Evolutionary conservation across 306 rosid species (phyloP).

Genomic region (Erythrophleum fordii): DNA sequence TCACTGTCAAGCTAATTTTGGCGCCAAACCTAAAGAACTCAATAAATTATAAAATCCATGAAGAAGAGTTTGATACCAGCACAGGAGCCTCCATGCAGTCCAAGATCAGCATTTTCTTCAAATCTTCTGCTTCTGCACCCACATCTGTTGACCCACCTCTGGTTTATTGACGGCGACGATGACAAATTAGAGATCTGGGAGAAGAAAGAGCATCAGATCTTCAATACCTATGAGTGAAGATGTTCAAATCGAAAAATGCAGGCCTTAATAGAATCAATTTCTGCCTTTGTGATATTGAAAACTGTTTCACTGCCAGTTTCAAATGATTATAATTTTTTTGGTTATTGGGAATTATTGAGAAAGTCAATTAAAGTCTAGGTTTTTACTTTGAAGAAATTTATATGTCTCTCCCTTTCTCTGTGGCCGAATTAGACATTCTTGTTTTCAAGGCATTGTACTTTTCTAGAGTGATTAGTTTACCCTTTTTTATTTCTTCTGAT

Average conservation of each 20-base stretch:
- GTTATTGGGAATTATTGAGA: background rate
- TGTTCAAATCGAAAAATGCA: constrained; percentile 46
- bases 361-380: background rate
- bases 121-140: constrained; percentile 37
- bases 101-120: constrained; percentile 72
- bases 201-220: constrained; percentile 46
- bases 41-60: background rate
- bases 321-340: background rate
- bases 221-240: constrained; percentile 58
- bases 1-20: background rate
- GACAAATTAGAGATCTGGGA: constrained; percentile 59
- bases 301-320: background rate
- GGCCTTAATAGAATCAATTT: background rate
- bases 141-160: constrained; percentile 35
- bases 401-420: background rate
- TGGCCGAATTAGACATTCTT: background rate
- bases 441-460: background rate
- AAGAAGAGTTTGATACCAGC: background rate
- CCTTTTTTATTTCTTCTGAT: background rate
- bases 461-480: background rate
- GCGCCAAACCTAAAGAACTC: background rate
- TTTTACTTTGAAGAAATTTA: background rate
- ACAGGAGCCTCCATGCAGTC: constrained; percentile 53
- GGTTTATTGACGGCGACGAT: constrained; percentile 18
- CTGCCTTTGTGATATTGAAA: background rate